These are phyloP conservation scores for Cynara cardunculus DNA, from an alignment of 129 eudicot genomes.

Conservation along the genomic window DNA sequence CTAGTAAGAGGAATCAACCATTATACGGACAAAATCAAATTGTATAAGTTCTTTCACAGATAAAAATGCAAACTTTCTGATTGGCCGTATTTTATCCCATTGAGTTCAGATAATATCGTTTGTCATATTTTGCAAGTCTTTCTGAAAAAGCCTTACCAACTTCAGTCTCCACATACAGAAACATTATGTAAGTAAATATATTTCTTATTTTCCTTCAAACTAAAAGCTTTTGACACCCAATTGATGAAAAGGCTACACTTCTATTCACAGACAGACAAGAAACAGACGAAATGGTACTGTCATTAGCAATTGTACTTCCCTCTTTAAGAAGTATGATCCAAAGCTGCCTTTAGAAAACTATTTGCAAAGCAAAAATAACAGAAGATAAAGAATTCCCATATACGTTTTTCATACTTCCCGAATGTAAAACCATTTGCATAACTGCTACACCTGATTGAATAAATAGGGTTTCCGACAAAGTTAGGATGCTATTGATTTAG, in stretches of 20 bases:
- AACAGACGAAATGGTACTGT: background rate
- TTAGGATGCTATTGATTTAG: background rate
- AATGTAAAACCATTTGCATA: background rate
- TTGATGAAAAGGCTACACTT: constrained; percentile 14
- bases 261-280: background rate
- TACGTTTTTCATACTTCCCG: background rate
- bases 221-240: background rate
- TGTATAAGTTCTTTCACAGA: background rate
- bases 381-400: background rate
- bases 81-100: background rate
- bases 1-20: background rate
- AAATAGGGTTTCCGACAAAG: background rate
- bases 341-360: background rate
- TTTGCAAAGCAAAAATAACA: background rate
- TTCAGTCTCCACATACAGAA: background rate
- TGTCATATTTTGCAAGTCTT: background rate
- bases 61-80: background rate
- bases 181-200: background rate
- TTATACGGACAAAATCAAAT: too few species aligned
- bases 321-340: background rate
- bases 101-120: background rate
- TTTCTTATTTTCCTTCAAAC: background rate
- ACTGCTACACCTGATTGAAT: background rate
- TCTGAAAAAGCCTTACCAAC: background rate
- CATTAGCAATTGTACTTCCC: background rate